Percentiles rank a stretch among this genome's conserved stretches.
Evolutionary conservation across 108 stramenopile species (phyloP).

Genomic region (Aurantiochytrium sp.): DNA sequence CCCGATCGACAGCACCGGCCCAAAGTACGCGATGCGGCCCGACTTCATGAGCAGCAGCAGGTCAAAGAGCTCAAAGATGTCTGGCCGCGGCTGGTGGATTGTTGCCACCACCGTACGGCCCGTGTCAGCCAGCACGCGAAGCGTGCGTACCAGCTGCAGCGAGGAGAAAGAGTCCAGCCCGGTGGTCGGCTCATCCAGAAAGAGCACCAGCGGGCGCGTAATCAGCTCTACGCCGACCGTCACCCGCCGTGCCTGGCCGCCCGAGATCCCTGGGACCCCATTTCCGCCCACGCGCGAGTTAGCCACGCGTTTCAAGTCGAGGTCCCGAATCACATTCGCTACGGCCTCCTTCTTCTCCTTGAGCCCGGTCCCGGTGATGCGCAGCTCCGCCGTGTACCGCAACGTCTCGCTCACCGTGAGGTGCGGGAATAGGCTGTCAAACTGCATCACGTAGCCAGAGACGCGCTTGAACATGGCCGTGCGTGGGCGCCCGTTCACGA

Average conservation of each 20-base stretch:
- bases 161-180: constrained; percentile 75
- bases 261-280: background rate
- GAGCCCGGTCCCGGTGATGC: constrained; percentile 33
- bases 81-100: constrained; percentile 50
- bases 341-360: constrained; percentile 41
- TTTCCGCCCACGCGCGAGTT: background rate
- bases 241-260: constrained; percentile 39
- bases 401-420: constrained; percentile 58
- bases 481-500: constrained; percentile 24
- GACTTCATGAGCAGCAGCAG: constrained; percentile 44
- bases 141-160: constrained; percentile 38
- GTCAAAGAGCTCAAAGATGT: constrained; percentile 41
- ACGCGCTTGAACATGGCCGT: background rate
- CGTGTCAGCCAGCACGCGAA: constrained; percentile 5
- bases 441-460: constrained; percentile 47
- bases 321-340: constrained; percentile 18
- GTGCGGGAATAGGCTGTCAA: constrained; percentile 51
- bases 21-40: constrained; percentile 45
- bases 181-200: constrained; percentile 77
- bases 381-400: constrained; percentile 47
- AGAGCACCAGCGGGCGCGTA: constrained; percentile 58
- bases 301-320: background rate
- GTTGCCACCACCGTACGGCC: constrained; percentile 46
- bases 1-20: constrained; percentile 20
- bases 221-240: constrained; percentile 76